Evolutionary conservation across 257 asterid genomes (phyloP).

Genomic region (Rubia yunnanensis): DNA sequence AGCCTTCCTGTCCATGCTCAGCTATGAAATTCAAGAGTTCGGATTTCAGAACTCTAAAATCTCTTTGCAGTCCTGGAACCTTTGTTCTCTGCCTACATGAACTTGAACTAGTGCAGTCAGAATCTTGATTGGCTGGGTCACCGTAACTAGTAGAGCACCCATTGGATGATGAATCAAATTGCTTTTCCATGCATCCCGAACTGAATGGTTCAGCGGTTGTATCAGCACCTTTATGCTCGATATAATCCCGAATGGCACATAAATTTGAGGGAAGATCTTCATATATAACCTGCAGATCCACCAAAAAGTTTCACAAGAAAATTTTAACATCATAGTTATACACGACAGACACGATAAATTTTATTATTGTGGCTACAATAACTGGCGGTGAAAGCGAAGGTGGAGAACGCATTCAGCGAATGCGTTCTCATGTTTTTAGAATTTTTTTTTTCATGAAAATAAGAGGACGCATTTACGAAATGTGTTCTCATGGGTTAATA

Average conservation of each 20-base stretch:
- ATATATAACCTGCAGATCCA: slow-evolving; percentile 60
- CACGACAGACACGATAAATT: too few relatives aligned
- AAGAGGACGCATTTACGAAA: too few relatives aligned
- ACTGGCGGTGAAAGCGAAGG: too few relatives aligned
- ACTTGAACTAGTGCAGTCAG: slow-evolving; percentile 24
- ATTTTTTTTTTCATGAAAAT: too few relatives aligned
- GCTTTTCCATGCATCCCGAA: slow-evolving; percentile 19
- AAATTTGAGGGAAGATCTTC: slow-evolving; percentile 96
- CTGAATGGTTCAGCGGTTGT: slow-evolving; percentile 16
- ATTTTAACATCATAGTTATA: neutral
- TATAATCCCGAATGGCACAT: slow-evolving; percentile 82
- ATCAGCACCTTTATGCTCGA: slow-evolving; percentile 45
- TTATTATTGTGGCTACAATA: too few relatives aligned
- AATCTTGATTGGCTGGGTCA: slow-evolving; percentile 21
- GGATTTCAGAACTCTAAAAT: slow-evolving; percentile 66
- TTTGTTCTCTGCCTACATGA: slow-evolving; percentile 56
- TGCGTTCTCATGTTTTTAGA: too few relatives aligned
- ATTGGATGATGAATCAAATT: slow-evolving; percentile 15
- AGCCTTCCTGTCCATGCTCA: slow-evolving; percentile 88
- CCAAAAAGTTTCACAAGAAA: slow-evolving; percentile 1
- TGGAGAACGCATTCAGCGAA: too few relatives aligned
- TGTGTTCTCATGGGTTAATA: too few relatives aligned
- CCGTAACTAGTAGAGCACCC: slow-evolving; percentile 14
- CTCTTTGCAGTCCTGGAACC: slow-evolving; percentile 85
- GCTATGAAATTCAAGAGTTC: slow-evolving; percentile 77